phyloP scores from a whole-genome alignment of 805 yeast genomes.

The Debaryomyces tyrocola region DNA sequence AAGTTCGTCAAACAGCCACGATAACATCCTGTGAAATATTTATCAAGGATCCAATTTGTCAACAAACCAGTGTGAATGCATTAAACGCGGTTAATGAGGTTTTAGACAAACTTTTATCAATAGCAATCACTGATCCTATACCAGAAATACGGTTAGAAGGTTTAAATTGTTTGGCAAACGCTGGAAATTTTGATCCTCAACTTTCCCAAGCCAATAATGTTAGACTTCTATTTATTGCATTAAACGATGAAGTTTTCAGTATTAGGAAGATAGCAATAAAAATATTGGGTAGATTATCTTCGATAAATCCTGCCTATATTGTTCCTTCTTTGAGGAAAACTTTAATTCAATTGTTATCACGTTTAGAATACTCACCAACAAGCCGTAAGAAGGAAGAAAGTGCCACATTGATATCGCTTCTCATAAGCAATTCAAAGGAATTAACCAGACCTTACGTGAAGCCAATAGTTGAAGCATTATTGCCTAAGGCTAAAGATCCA shows the following conservation, averaged over 20 bases:
- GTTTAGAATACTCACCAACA: conserved; percentile 77
- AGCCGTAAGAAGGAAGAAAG: conserved; percentile 82
- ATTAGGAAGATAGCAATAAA: conserved; percentile 77
- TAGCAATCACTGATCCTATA: conserved; percentile 85
- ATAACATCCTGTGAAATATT: conserved; percentile 78
- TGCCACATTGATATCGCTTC: conserved; percentile 67
- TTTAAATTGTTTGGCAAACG: conserved; percentile 58
- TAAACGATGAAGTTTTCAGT: conserved; percentile 86
- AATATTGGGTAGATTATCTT: conserved; percentile 79
- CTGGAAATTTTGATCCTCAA: conserved; percentile 82
- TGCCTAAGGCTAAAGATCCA: conserved; percentile 71
- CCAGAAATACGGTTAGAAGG: conserved; percentile 85
- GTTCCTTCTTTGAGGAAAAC: conserved; percentile 90
- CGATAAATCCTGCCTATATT: conserved; percentile 91
- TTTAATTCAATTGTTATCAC: conserved; percentile 79
- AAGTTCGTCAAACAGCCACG: conserved; percentile 82
- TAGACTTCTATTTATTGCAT: conserved; percentile 76
- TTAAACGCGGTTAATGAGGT: conserved; percentile 83
- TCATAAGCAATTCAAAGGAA: conserved; percentile 76
- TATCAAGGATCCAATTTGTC: conserved; percentile 77
- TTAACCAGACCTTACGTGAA: conserved; percentile 89
- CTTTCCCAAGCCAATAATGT: conserved; percentile 92
- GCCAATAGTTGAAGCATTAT: conserved; percentile 81
- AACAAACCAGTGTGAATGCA: conserved; percentile 78
- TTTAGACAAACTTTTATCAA: conserved; percentile 71